These are phyloP conservation scores for Elsinoe ampelina DNA, from an alignment of 2,329 filamentous ascomycete species.

Conservation along the genomic window DNA sequence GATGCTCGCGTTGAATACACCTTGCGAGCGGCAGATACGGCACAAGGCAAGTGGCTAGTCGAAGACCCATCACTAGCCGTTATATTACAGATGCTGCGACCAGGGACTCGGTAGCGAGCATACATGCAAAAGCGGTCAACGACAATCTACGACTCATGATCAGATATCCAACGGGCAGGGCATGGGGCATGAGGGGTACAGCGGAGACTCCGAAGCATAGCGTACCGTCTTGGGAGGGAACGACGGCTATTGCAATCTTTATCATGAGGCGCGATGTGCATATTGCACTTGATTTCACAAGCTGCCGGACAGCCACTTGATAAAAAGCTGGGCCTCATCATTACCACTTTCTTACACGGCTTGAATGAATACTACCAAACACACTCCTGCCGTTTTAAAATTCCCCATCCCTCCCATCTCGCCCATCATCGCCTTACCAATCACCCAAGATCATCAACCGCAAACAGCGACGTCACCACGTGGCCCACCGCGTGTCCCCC, in stretches of 20 bases:
- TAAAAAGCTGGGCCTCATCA: neutral
- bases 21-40: slow-evolving; percentile 45
- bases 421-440: too few relatives aligned
- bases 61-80: slow-evolving; percentile 50
- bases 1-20: slow-evolving; percentile 48
- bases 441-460: too few relatives aligned
- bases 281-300: neutral
- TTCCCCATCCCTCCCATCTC: too few relatives aligned
- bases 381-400: neutral
- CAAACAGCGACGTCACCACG: neutral
- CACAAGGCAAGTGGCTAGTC: slow-evolving; percentile 51
- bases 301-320: slow-evolving; percentile 3
- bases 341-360: neutral
- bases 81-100: slow-evolving; percentile 28
- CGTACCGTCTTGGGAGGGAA: slow-evolving; percentile 5
- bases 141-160: neutral
- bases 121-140: neutral
- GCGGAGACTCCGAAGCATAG: slow-evolving; percentile 6
- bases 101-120: slow-evolving; percentile 2
- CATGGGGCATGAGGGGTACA: neutral
- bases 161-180: neutral
- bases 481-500: slow-evolving; percentile 2
- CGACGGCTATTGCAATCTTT: neutral
- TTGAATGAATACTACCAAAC: neutral
- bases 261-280: neutral